Evolutionary conservation across 192 early-diverging fungal genomes (phyloP), one percentile per base, ranked within the genome.

Genomic region (Dissophora globulifera): DNA sequence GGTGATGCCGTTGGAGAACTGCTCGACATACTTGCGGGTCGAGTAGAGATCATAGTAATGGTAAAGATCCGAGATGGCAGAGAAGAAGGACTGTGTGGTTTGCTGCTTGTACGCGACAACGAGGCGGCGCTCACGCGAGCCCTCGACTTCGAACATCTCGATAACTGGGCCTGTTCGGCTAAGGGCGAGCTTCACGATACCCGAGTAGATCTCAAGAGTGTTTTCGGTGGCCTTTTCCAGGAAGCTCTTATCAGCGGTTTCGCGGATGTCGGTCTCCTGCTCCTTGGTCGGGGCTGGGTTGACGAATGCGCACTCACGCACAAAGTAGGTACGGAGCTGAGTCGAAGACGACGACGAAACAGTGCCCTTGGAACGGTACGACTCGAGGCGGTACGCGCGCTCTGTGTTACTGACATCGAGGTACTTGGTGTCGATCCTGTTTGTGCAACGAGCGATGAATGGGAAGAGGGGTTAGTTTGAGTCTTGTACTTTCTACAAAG

Each of bases 1-100:
- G 35, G 96, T 98, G 40, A 98, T 91, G 78, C 97, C 97, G 79
- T 97, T 97, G 35, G 96, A 96, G 78, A 99, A 99, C 84, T 99
- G 95, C 85, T 99, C 97, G 67, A 97, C 95, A 85, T 98, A 97
- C 87, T 98, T 98, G 69, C 97, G 87, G 52, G 96, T 94, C 62
- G 96, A 95, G 81, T 91, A 96, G 62, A 99, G 82, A 60, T 91
- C 87, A 83, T 99, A 99, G 85, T 91, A 99, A 87, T 99, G 97
- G 86, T 97, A 99, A 78, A 99, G 83, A 84, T 99, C 96, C 32
- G 93, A 95, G 81, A 99, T 87, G 50, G 96, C 96, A 10, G 95
- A 93, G 69, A 96, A 92, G 81, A 96, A 95, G 50, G 86, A 84
- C 81, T 92, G 92, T 5, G 97, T 98, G 66, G 90, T 95, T 69